A percentile compares a stretch with the other conserved stretches of the same genome.
phyloP scores from a whole-genome alignment of 179 eudicot genomes.

The Heliamphora pulchella region DNA sequence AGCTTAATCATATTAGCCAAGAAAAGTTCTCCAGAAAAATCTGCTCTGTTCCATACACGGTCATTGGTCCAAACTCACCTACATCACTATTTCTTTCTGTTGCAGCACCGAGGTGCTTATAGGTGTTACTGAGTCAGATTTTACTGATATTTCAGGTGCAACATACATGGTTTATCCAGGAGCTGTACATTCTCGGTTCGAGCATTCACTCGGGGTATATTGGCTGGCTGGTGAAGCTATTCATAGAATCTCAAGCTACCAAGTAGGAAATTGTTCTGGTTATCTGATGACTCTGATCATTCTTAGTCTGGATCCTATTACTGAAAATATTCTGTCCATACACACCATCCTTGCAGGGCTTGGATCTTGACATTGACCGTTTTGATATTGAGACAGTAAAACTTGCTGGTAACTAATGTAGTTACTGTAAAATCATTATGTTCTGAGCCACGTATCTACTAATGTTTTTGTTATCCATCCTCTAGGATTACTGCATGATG shows the following conservation, averaged over 20 bases:
- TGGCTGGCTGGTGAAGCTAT: conserved; percentile 61
- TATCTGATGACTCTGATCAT: conserved; percentile 4
- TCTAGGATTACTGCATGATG: conserved; percentile 69
- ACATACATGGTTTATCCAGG: conserved; percentile 69
- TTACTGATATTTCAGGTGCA: conserved; percentile 34
- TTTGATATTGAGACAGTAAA: conserved; percentile 60
- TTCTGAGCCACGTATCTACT: background rate
- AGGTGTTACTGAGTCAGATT: conserved; percentile 13
- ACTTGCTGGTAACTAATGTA: conserved; percentile 44
- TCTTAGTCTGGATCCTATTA: conserved; percentile 16
- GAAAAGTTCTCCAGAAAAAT: background rate
- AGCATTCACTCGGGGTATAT: conserved; percentile 75
- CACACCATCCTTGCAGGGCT: conserved; percentile 34
- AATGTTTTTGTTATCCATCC: background rate
- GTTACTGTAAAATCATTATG: background rate
- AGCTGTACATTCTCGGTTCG: conserved; percentile 78
- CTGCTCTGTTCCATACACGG: background rate
- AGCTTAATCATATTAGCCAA: background rate
- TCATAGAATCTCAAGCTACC: conserved; percentile 36
- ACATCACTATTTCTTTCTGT: background rate
- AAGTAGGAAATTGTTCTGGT: conserved; percentile 30
- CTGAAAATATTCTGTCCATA: conserved; percentile 2
- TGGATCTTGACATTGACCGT: conserved; percentile 53
- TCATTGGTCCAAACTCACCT: background rate
- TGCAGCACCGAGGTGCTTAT: background rate